A percentile compares a stretch with the other conserved stretches of the same genome.
phyloP scores from a whole-genome alignment of 2,329 filamentous ascomycete genomes.

The Botrytis elliptica region DNA sequence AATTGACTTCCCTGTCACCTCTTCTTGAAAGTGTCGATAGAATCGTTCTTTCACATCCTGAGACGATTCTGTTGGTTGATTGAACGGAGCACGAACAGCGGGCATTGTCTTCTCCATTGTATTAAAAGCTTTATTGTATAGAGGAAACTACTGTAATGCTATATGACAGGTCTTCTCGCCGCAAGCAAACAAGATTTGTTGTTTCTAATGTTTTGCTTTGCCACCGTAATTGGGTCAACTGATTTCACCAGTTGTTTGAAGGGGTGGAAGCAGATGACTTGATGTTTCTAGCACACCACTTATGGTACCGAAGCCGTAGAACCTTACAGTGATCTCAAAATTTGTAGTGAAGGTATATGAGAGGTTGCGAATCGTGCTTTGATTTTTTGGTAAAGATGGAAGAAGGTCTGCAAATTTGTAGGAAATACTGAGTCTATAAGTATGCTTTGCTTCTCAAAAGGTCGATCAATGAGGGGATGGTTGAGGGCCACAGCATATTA shows the following conservation, averaged over 20 bases:
- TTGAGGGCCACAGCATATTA: not conserved
- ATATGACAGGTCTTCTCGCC: not conserved
- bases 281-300: slow-evolving; percentile 12
- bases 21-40: slow-evolving; percentile 78
- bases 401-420: not conserved
- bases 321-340: not conserved
- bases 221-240: not conserved
- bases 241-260: not conserved
- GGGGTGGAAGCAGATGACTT: slow-evolving; percentile 5
- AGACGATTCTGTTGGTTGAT: slow-evolving; percentile 24
- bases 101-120: slow-evolving; percentile 11
- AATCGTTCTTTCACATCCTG: slow-evolving; percentile 70
- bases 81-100: slow-evolving; percentile 25
- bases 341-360: not conserved
- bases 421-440: not conserved
- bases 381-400: not conserved
- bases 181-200: not conserved
- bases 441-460: not conserved
- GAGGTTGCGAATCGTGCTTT: not conserved
- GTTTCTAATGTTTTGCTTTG: not conserved
- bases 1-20: slow-evolving; percentile 62
- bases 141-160: not conserved
- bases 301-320: not conserved
- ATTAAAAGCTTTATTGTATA: not conserved
- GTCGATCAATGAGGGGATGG: slow-evolving; percentile 16